Base-by-base conservation (phyloP, 2,329 filamentous ascomycete genomes). In the Nemania abortiva region DNA sequence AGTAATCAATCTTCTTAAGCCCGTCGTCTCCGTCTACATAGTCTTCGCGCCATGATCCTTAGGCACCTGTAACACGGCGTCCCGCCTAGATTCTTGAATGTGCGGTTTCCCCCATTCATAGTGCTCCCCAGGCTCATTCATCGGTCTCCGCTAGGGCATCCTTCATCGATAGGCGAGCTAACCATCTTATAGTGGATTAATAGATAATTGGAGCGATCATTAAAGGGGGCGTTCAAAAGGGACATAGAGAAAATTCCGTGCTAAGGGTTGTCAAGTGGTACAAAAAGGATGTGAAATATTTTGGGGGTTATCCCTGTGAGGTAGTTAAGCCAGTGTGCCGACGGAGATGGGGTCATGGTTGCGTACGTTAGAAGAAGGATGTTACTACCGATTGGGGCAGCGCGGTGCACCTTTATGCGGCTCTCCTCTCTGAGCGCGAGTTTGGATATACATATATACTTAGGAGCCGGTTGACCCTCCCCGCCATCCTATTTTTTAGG, bases 1-100 rank as follows among this genome's bases (percentile, higher is more conserved):
- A 70, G 68, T 68, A 57, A 22, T 22, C 2, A 27, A 37, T 53
- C 27, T n/a, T 49, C 27, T 27, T 63, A n/a, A 22, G n/a, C 37
- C 27, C n/a, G 24, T 53, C 11, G 5, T 62, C 24, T 63, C 54
- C 24, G 39, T 15, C 24, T 63, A 45, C 22, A 39, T 45, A 11
- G n/a, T 24, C 11, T 34, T 53, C 45, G 18, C 24, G 13, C 31
- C 53, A 15, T 13, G n/a, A n/a, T 49, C 39, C 15, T 4, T 37
- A 18, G 20, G 24, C 20, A 22, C 31, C 15, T 6, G 13, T 34
- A 18, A 7, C 29, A 7, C 10, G 2, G 29, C 47, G 5, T n/a
- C 2, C 20, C 10, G 13, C 2, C 2, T 45, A 31, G 18, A 15
- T 37, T 10, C 6, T 50, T 50, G 11, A 60, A 11, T 20, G 6